Conservation (phyloP, 2,329 filamentous ascomycete genomes). For the Exophiala mesophila region DNA sequence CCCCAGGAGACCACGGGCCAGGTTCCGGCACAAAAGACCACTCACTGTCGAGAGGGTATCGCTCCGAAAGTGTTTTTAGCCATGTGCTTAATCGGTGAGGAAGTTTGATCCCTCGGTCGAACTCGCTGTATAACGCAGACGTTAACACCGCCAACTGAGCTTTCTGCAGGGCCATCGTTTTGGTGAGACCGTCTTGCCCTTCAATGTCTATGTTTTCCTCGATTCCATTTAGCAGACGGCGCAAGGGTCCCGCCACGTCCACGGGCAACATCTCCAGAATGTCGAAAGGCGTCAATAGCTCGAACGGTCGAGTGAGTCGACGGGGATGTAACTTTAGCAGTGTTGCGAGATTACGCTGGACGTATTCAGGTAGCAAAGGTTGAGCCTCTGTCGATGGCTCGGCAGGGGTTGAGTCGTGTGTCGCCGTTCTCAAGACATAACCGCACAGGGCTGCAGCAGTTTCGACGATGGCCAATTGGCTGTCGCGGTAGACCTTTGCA, state of each 20-base stretch:
- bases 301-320: slow-evolving; percentile 18
- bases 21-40: slow-evolving; percentile 27
- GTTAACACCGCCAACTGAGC: slow-evolving; percentile 20
- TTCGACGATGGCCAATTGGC: slow-evolving; percentile 37
- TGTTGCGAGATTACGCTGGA: slow-evolving; percentile 9
- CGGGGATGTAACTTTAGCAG: slow-evolving; percentile 9
- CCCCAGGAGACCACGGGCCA: slow-evolving; percentile 21
- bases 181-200: not conserved
- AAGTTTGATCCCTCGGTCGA: slow-evolving; percentile 25
- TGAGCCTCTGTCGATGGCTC: slow-evolving; percentile 12
- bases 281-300: slow-evolving; percentile 17
- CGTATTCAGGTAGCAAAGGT: slow-evolving; percentile 6
- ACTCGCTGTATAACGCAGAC: slow-evolving; percentile 22
- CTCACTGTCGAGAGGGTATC: slow-evolving; percentile 30
- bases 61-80: slow-evolving; percentile 27
- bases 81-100: slow-evolving; percentile 34
- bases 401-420: slow-evolving; percentile 13
- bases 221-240: slow-evolving; percentile 12
- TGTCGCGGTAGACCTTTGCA: slow-evolving; percentile 40
- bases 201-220: slow-evolving; percentile 4
- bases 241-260: slow-evolving; percentile 7
- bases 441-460: slow-evolving; percentile 37
- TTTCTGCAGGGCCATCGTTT: slow-evolving; percentile 10
- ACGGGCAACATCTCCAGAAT: slow-evolving; percentile 21
- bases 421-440: slow-evolving; percentile 36